Evolutionary conservation across 176 grass and related monocot genomes (phyloP).

Genomic region (Luzula sylvatica): DNA sequence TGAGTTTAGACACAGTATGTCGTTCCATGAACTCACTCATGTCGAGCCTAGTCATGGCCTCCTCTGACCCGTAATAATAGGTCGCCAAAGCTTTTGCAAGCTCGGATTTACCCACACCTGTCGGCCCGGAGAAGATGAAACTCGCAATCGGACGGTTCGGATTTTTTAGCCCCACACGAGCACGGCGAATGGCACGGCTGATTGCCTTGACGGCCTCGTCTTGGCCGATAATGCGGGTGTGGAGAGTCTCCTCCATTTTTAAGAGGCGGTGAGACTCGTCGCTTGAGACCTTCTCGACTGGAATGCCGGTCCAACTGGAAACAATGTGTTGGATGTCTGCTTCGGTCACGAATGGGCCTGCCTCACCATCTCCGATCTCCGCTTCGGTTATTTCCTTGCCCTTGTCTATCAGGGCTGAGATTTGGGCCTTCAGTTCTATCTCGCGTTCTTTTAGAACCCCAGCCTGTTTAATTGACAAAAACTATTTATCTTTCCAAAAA

Average conservation of each 20-base stretch:
- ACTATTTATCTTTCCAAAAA: conserved; percentile 6
- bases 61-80: conserved; percentile 81
- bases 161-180: conserved; percentile 79
- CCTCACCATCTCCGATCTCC: conserved; percentile 48
- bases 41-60: conserved; percentile 93
- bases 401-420: conserved; percentile 61
- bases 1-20: conserved; percentile 82
- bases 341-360: conserved; percentile 66
- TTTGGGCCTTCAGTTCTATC: conserved; percentile 73
- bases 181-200: conserved; percentile 74
- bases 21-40: conserved; percentile 98
- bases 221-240: conserved; percentile 64
- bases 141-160: conserved; percentile 83
- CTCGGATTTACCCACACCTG: conserved; percentile 93
- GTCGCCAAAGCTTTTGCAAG: conserved; percentile 68
- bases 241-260: conserved; percentile 88
- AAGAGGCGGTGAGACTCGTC: conserved; percentile 82
- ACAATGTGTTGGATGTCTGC: conserved; percentile 90
- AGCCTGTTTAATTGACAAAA: conserved; percentile 39
- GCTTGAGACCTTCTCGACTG: conserved; percentile 78
- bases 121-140: conserved; percentile 90
- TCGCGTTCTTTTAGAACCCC: conserved; percentile 68
- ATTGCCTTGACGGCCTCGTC: conserved; percentile 90
- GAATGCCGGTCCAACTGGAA: conserved; percentile 88
- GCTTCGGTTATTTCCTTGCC: conserved; percentile 80